Evolutionary conservation across 495 filamentous ascomycete species (phyloP).

Genomic region (Xylaria scruposa): DNA sequence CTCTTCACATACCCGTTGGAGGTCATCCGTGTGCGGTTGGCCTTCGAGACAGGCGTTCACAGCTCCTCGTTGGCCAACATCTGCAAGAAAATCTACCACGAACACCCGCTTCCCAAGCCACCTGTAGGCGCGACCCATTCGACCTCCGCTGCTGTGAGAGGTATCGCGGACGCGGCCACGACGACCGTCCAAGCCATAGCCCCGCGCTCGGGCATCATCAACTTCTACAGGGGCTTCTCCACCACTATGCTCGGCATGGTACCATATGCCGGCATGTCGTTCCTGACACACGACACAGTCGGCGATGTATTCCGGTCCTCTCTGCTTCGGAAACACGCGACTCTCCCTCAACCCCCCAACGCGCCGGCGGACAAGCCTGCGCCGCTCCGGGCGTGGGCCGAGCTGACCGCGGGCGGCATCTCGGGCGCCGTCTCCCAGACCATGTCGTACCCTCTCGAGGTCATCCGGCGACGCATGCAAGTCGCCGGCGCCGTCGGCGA

Average conservation of each 20-base stretch:
- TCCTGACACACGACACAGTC: conserved; percentile 89
- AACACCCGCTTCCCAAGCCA: conserved; percentile 54
- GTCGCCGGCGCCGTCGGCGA: conserved; percentile 94
- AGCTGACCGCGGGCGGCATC: conserved; percentile 81
- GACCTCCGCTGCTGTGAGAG: conserved; percentile 27
- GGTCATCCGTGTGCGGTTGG: conserved; percentile 87
- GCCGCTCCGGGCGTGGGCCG: conserved; percentile 78
- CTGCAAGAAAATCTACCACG: conserved; percentile 83
- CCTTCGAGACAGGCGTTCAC: conserved; percentile 84
- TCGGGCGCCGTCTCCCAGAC: conserved; percentile 91
- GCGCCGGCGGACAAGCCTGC: conserved; percentile 62
- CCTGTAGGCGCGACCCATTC: conserved; percentile 18
- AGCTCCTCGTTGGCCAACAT: conserved; percentile 71
- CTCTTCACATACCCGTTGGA: conserved; percentile 97
- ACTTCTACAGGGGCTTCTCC: conserved; percentile 95
- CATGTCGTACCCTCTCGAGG: conserved; percentile 89
- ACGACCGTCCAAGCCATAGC: conserved; percentile 46
- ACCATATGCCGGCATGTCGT: conserved; percentile 96
- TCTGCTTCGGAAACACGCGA: conserved; percentile 71
- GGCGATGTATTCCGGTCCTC: conserved; percentile 80
- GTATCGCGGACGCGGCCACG: conserved; percentile 34
- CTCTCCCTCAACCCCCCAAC: conserved; percentile 50
- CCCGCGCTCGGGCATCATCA: conserved; percentile 72
- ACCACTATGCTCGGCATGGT: conserved; percentile 92
- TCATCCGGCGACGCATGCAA: conserved; percentile 92